Evolutionary conservation across 164 flowering plant species (phyloP).

Genomic region (Akebia trifoliata): DNA sequence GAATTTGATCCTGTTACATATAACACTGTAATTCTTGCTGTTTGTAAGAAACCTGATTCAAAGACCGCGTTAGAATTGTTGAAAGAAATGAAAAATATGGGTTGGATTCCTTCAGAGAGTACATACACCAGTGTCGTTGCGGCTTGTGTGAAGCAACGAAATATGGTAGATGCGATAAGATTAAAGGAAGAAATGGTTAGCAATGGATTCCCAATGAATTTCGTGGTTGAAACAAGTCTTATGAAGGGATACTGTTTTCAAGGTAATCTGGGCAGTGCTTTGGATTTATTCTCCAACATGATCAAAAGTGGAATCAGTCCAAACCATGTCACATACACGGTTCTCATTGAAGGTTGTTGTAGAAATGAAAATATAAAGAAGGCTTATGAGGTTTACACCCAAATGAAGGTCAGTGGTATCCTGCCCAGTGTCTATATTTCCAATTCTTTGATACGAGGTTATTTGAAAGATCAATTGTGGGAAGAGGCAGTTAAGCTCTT

Average conservation of each 20-base stretch:
- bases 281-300: slow-evolving; percentile 42
- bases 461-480: slow-evolving; percentile 25
- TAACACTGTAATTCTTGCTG: slow-evolving; percentile 39
- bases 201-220: slow-evolving; percentile 43
- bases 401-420: slow-evolving; percentile 50
- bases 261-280: slow-evolving; percentile 45
- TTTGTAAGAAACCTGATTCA: slow-evolving; percentile 41
- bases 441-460: slow-evolving; percentile 50
- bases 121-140: slow-evolving; percentile 41
- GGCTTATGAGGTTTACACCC: slow-evolving; percentile 44
- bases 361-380: slow-evolving; percentile 44
- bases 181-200: slow-evolving; percentile 64
- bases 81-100: slow-evolving; percentile 65
- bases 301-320: slow-evolving; percentile 47
- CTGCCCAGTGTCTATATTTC: slow-evolving; percentile 35
- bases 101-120: slow-evolving; percentile 46
- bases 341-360: slow-evolving; percentile 64
- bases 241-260: slow-evolving; percentile 57
- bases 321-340: slow-evolving; percentile 46
- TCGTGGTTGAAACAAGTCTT: slow-evolving; percentile 59
- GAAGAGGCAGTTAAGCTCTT: slow-evolving; percentile 43
- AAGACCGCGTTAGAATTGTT: slow-evolving; percentile 40
- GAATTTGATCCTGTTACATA: slow-evolving; percentile 35
- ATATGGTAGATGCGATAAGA: slow-evolving; percentile 50
- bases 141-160: slow-evolving; percentile 58